Evolutionary conservation across 176 grass and related monocot genomes (phyloP).

Genomic region (Triticum turgidum): DNA sequence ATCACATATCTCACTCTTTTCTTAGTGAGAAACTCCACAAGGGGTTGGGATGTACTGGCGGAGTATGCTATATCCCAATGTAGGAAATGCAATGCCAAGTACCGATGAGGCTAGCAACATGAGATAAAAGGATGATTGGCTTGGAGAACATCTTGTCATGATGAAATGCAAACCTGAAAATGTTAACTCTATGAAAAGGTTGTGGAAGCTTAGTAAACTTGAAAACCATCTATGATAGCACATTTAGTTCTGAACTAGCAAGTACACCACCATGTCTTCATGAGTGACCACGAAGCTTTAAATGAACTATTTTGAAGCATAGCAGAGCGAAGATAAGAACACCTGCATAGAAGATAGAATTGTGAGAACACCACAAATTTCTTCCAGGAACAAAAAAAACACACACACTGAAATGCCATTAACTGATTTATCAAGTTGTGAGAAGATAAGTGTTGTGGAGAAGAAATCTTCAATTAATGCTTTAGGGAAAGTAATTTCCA

Average conservation of each 20-base stretch:
- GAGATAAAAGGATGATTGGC: not conserved
- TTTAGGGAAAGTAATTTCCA: not conserved
- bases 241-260: not conserved
- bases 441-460: not conserved
- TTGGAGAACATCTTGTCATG: not conserved
- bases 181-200: not conserved
- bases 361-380: not conserved
- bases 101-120: not conserved
- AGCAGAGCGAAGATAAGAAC: too few relatives aligned
- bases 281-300: not conserved
- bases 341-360: not conserved
- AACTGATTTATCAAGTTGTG: not conserved
- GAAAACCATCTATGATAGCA: not conserved
- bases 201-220: not conserved
- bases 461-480: not conserved
- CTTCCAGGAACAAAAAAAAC: not conserved
- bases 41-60: not conserved
- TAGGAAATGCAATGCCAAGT: not conserved
- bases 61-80: not conserved
- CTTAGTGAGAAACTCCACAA: not conserved
- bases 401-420: not conserved
- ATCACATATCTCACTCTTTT: not conserved
- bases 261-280: not conserved
- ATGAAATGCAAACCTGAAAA: not conserved
- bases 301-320: not conserved